phyloP scores from a whole-genome alignment of 2,329 filamentous ascomycete species.

The Phialocephala sp. region DNA sequence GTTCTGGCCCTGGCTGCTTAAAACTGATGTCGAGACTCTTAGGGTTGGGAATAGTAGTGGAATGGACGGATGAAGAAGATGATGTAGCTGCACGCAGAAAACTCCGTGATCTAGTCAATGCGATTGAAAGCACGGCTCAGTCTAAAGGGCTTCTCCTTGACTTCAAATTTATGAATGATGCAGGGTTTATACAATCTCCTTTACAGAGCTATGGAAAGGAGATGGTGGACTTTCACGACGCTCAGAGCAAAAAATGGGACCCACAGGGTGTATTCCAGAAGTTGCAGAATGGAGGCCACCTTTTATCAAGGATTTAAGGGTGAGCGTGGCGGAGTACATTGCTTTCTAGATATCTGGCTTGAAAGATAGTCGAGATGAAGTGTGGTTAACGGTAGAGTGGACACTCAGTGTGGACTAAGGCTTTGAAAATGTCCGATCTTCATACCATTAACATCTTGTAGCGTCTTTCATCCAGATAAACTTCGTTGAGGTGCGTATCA shows the following conservation, averaged over 20 bases:
- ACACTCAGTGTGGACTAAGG: no score
- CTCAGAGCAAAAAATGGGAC: slow-evolving; percentile 37
- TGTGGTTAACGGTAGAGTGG: no score
- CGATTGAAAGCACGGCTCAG: slow-evolving; percentile 9
- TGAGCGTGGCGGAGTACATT: not conserved
- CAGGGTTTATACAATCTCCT: slow-evolving; percentile 15
- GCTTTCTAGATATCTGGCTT: no score
- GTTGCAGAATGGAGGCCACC: slow-evolving; percentile 21
- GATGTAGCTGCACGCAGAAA: not conserved
- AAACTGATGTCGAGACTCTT: no score
- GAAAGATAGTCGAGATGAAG: no score
- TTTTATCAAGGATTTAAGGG: slow-evolving; percentile 3
- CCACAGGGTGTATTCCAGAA: slow-evolving; percentile 38
- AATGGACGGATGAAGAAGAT: slow-evolving; percentile 14
- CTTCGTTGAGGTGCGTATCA: no score
- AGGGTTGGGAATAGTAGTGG: not conserved
- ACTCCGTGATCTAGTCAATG: slow-evolving; percentile 9
- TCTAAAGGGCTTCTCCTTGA: slow-evolving; percentile 2
- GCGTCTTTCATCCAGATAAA: no score
- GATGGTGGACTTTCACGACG: slow-evolving; percentile 24
- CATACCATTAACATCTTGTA: no score
- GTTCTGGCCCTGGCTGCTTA: no score
- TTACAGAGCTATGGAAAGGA: slow-evolving; percentile 21
- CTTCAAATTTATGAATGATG: slow-evolving; percentile 26
- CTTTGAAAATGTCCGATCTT: no score